These are phyloP conservation scores for Torulaspora franciscae DNA, from an alignment of 805 yeast genomes.

Conservation along the genomic window DNA sequence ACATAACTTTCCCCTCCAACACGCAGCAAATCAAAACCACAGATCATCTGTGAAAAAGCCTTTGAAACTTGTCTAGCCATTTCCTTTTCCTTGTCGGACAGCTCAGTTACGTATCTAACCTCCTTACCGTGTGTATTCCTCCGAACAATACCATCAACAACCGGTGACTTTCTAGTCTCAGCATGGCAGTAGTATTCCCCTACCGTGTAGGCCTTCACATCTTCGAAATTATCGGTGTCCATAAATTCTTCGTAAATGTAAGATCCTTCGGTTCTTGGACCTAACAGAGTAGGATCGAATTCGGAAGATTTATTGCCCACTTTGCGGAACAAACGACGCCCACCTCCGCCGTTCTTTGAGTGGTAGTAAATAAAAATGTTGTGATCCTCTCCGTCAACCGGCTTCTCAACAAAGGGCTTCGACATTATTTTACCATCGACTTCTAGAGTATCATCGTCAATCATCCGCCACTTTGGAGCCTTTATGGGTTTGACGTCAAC, in stretches of 20 bases:
- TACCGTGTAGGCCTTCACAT: constrained; percentile 96
- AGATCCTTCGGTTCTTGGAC: constrained; percentile 85
- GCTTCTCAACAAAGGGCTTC: constrained; percentile 96
- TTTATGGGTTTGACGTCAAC: constrained; percentile 41
- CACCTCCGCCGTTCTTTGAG: constrained; percentile 92
- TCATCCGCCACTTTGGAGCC: constrained; percentile 83
- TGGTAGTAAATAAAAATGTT: constrained; percentile 91
- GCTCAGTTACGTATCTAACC: constrained; percentile 79
- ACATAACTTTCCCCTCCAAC: constrained; percentile 86
- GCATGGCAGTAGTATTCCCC: constrained; percentile 92
- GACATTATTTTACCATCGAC: constrained; percentile 67
- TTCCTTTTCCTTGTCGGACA: constrained; percentile 64
- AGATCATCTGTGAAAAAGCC: constrained; percentile 85
- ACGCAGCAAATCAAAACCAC: constrained; percentile 92
- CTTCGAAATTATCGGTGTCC: constrained; percentile 98
- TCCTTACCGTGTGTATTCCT: constrained; percentile 98
- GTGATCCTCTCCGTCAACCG: constrained; percentile 98
- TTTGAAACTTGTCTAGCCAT: constrained; percentile 77
- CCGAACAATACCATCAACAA: constrained; percentile 97
- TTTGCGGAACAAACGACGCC: constrained; percentile 86
- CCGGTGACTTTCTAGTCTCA: constrained; percentile 96
- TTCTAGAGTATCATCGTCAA: constrained; percentile 75
- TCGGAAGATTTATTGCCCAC: constrained; percentile 97
- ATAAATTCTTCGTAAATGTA: constrained; percentile 89
- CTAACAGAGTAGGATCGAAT: constrained; percentile 71